Evolutionary conservation across 208 protist species (phyloP), one percentile per base, ranked within the genome.

Genomic region (Trypanosoma platydactyli): DNA sequence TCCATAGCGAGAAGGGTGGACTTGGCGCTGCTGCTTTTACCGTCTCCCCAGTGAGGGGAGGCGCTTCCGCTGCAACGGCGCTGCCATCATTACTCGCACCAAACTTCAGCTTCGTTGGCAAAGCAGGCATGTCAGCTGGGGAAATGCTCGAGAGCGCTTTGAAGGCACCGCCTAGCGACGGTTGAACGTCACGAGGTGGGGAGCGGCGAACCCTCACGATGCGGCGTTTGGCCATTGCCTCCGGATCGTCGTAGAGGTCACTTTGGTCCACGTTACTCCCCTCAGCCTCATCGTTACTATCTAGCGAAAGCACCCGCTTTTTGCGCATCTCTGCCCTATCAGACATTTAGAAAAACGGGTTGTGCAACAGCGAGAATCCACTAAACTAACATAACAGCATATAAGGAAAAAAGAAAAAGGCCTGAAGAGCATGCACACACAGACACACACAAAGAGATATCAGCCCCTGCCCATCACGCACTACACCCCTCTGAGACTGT

Each of bases 221-320:
- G n/a, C 84, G 84, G n/a, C 88, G 82, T 42, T 49, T 71, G 9
- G 84, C 71, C 77, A 94, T 80, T 61, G 83, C 83, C 35, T 78
- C 73, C 16, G 54, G 51, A 55, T 80, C 73, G 12, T 85, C 89
- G 40, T 85, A 71, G 62, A 81, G 71, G 41, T 83, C 80, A 2
- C 71, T 80, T 35, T 78, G 81, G 52, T 77, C 64, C 42, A 86
- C n/a, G n/a, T n/a, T n/a, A n/a, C n/a, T 80, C 29, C 16, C 6
- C 16, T 70, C 71, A n/a, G 83, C 80, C 12, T 86, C 61, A 0
- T 49, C 57, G 5, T 51, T 48, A 24, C 62, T 38, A 5, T 68
- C 45, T 66, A 30, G 12, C 48, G 41, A 25, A 27, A 70, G 40
- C 24, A 16, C 20, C 24, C 65, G 57, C 48, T 64, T 77, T 27